These are phyloP conservation scores for Sideroxylon spinosum DNA, from an alignment of 179 eudicot species.

Conservation along the genomic window DNA sequence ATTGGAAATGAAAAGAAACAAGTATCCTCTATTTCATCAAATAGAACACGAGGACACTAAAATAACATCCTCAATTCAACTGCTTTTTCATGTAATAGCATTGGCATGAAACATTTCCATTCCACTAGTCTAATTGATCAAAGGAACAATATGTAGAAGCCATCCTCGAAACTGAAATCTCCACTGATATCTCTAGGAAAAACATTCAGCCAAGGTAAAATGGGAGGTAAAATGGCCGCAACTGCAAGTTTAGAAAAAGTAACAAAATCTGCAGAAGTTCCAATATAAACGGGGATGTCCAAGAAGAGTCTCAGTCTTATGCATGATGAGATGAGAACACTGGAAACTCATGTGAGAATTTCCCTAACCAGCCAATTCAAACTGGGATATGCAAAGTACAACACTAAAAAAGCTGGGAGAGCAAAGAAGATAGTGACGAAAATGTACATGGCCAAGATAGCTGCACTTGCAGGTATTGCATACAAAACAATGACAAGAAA, in stretches of 20 bases:
- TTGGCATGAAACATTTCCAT: not conserved
- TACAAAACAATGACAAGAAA: constrained; percentile 46
- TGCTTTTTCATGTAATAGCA: not conserved
- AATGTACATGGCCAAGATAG: constrained; percentile 50
- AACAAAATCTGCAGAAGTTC: no score
- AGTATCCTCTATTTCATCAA: no score
- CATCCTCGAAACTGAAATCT: not conserved
- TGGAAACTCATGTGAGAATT: constrained; percentile 33
- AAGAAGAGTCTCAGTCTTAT: no score
- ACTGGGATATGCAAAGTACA: constrained; percentile 59
- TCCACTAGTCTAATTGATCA: not conserved
- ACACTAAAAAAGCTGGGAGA: constrained; percentile 51
- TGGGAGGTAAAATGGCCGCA: no score
- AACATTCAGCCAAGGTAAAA: no score
- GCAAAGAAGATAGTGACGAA: constrained; percentile 52
- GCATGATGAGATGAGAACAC: not conserved
- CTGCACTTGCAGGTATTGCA: constrained; percentile 58
- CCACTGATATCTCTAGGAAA: not conserved
- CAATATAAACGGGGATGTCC: no score
- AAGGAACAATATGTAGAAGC: not conserved
- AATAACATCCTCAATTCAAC: not conserved
- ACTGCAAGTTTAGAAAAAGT: no score
- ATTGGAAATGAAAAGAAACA: no score
- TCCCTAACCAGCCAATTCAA: constrained; percentile 61
- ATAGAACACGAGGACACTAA: not conserved